Evolutionary conservation across 495 filamentous ascomycete species (phyloP).

Genomic region (Chlorociboria aeruginascens): DNA sequence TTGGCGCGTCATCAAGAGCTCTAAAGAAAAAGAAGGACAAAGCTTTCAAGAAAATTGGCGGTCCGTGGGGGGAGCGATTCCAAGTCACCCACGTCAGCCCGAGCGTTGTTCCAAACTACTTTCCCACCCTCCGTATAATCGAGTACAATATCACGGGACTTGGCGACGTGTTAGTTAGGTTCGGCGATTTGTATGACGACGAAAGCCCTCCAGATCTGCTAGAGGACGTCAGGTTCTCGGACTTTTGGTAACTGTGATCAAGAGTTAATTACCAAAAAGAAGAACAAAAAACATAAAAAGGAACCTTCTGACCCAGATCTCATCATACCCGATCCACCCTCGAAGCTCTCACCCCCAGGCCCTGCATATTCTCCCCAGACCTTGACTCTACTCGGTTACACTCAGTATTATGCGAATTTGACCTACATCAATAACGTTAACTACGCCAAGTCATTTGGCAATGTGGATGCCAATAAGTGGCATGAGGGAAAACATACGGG

Average conservation of each 20-base stretch:
- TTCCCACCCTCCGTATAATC: conserved; percentile 72
- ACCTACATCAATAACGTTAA: conserved; percentile 67
- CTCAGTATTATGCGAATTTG: conserved; percentile 88
- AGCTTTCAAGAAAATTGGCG: conserved; percentile 52
- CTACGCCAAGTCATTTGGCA: conserved; percentile 20
- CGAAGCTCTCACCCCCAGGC: conserved; percentile 63
- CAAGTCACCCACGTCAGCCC: conserved; percentile 66
- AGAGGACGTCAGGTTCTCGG: neutral
- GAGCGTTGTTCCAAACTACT: conserved; percentile 87
- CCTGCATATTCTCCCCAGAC: conserved; percentile 87
- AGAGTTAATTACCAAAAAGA: conserved; percentile 17
- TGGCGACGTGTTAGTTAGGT: conserved; percentile 28
- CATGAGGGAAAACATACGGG: conserved; percentile 43
- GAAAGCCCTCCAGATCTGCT: neutral
- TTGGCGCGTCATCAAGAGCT: conserved; percentile 26
- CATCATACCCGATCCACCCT: conserved; percentile 57
- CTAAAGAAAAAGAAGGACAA: conserved; percentile 33
- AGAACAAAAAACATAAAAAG: conserved; percentile 42
- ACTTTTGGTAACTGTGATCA: neutral
- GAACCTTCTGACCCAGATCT: conserved; percentile 49
- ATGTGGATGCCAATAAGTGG: conserved; percentile 27
- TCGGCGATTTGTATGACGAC: neutral
- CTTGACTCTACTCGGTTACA: conserved; percentile 62
- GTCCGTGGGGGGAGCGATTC: conserved; percentile 74
- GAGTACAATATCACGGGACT: conserved; percentile 91